Base-by-base conservation (phyloP, 2,329 filamentous ascomycete species). In the Amylocarpus encephaloides region DNA sequence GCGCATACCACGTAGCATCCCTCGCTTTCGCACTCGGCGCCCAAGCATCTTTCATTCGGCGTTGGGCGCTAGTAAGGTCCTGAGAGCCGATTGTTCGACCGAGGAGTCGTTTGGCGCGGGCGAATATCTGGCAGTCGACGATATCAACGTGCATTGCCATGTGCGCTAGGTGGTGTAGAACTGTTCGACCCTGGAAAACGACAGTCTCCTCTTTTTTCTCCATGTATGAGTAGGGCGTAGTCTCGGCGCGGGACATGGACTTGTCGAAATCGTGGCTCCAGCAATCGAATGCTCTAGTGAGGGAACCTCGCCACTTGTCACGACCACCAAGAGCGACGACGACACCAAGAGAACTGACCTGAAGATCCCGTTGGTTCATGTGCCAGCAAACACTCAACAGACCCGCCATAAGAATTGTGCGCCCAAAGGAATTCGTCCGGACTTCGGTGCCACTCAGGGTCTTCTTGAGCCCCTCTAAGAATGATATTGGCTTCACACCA, bases 111-210 rank as follows among this genome's bases (percentile, higher is more conserved):
- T 85, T 88, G 1, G 92, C 89, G 7, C 91, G 84, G 5, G 92
- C 93, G 67, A 93, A 96, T 58, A 97, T 94, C 69, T 97, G 92
- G 62, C 90, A 92, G 67, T 97, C 92, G n/a, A 95, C 88, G 48
- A 97, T 89, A 64, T 97, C 92, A 19, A 95, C 90, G 64, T 97
- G 90, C 79, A 95, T 95, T 2, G 90, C 89, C 88, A 98, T 96
- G 67, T 97, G 93, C 0, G 93, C 93, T 11, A 98, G 74, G 62
- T 95, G 89, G 64, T 97, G 91, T 40, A 97, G 74, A 26, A 95
- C 92, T 2, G 86, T 94, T 16, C 89, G 82, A 55, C 86, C 90
- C 66, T 96, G 89, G 60, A 93, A 92, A 29, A 94, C 83, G 12
- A 79, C 70, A 49, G 76, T 79, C 52, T 81, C 76, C 59, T 84